Base-by-base conservation (phyloP, 2,329 filamentous ascomycete species). In the Phoma sp. region DNA sequence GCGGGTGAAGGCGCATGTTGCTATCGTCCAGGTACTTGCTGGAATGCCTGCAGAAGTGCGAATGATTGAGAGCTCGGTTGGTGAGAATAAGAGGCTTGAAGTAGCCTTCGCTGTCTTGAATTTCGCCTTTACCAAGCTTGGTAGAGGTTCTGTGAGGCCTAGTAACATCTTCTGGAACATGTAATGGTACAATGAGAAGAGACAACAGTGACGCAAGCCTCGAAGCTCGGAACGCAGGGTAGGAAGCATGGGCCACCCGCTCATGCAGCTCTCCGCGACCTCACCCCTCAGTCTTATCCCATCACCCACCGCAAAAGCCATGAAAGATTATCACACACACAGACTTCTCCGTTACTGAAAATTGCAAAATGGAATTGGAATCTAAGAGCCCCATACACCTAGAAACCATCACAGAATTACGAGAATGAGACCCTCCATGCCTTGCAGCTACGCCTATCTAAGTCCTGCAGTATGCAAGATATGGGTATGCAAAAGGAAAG, bases 11-110 rank as follows among this genome's bases (percentile, higher is more conserved):
- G 14, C 53, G 48, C 32, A 23, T 12, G 34, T 1, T 26, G n/a
- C 15, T 59, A 48, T 52, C 32, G 26, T 28, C 30, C 52, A 50
- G 30, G 47, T 57, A 66, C 73, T 57, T 58, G 76, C 76, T 47
- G 75, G 74, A 56, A 76, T 63, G 50, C 71, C 69, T 25, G 64
- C 53, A 9, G 69, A 71, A 11, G 73, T 75, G 49, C 62, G 73
- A 46, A 78, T 70, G 33, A 74, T 66, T 37, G 72, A 63, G 2
- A 78, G 61, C 42, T 77, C 71, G 18, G 75, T 77, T 7, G 69
- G 63, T 9, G 77, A 77, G 59, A 78, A 79, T 7, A 74, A 56
- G 20, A 78, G 56, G 43, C 66, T 67, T 32, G 67, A 59, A 2
- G 65, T 63, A 9, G 69, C 66, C 53, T 73, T 74, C 21, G 76